Evolutionary conservation across 768 basidiomycete genomes (phyloP), one percentile per base, ranked within the genome.

Genomic region (Trametes meyenii): DNA sequence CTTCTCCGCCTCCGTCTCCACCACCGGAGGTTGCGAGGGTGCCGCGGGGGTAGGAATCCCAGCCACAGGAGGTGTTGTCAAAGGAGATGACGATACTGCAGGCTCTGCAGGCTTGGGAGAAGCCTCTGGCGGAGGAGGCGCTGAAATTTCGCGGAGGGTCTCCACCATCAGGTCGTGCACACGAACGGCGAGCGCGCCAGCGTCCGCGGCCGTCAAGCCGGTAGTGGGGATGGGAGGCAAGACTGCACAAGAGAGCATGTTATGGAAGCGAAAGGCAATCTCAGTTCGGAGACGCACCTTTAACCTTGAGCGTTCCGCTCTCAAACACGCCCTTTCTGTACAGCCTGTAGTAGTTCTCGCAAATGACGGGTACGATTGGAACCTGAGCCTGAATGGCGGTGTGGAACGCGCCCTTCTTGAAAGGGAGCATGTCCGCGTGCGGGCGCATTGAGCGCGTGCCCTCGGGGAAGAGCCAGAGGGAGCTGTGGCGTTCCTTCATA

Each of bases 371-470:
- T 33, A 92, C 83, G 69, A 99, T 88, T 6, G 97, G 96, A 48
- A 98, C 83, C 33, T 90, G 86, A 13, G 93, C 87, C 75, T 95
- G 88, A 24, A 98, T 82, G 29, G 97, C 97, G 51, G 98, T 83
- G 72, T 98, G 95, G 81, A 98, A 98, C 3, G 94, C 96, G 42
- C 97, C 97, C 75, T 98, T 99, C 81, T 99, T 99, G 80, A 99
- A 88, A 2, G 93, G 89, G 5, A 91, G 80, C 72, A 99, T 76
- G 35, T 84, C 81, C 8, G 89, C 83, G 35, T 80, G 75, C 63
- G 87, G 79, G 21, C 82, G 81, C 59, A 83, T 83, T 45, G 92
- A 86, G 38, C 96, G 86, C 12, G 97, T 99, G 33, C 97, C 97
- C 77, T 98, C 97, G 0, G 96, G 94, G 76, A 94, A 98, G 75